Conservation (phyloP, 2,329 filamentous ascomycete genomes). For the Stachybotrys chartarum region DNA sequence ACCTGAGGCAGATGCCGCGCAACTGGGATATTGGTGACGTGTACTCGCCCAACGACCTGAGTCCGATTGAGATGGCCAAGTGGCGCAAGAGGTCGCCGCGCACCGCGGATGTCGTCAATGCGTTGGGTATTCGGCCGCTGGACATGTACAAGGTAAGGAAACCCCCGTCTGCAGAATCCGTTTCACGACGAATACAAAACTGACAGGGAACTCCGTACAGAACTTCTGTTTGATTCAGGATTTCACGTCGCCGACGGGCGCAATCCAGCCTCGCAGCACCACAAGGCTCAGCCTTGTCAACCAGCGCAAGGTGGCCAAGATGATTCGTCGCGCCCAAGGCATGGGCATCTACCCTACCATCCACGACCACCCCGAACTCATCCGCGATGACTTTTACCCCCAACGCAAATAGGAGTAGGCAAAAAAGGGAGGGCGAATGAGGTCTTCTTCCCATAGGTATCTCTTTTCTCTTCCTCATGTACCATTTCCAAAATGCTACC, state of each 20-base stretch:
- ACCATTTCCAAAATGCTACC: background rate
- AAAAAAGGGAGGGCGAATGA: background rate
- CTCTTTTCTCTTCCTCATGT: background rate
- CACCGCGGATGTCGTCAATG: constrained; percentile 67
- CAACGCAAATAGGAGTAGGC: constrained; percentile 4
- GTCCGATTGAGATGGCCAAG: constrained; percentile 69
- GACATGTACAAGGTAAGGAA: constrained; percentile 73
- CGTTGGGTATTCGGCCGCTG: constrained; percentile 70
- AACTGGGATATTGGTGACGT: constrained; percentile 74
- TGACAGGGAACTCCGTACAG: constrained; percentile 34
- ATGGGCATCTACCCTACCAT: constrained; percentile 89
- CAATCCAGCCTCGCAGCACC: constrained; percentile 68
- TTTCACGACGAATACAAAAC: background rate
- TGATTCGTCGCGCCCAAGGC: constrained; percentile 80
- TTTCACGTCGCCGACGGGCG: constrained; percentile 76
- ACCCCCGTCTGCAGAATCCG: background rate
- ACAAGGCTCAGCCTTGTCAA: constrained; percentile 83
- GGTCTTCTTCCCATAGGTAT: background rate
- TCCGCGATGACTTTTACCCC: constrained; percentile 38
- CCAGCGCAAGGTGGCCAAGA: constrained; percentile 89
- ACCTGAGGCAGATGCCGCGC: constrained; percentile 58
- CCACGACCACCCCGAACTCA: constrained; percentile 78
- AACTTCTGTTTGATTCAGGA: constrained; percentile 91
- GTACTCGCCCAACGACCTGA: constrained; percentile 85
- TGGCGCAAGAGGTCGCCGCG: constrained; percentile 59